Percentiles rank a stretch among this genome's conserved stretches.
Conservation (phyloP, 176 grass and related monocot species). For the bread wheat (Triticum aestivum) region IWGSC_CS_RefSeq_v2.1 NC_057809.1:122550125-122550624, state of each 20-base stretch:
- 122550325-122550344: not conserved
- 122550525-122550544: conserved; percentile 86
- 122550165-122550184: not conserved
- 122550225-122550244: not conserved
- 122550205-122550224: not conserved
- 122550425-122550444: not conserved
- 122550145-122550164: conserved; percentile 4
- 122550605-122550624: not conserved
- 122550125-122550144: conserved; percentile 16
- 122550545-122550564: conserved; percentile 91
- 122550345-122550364: not conserved
- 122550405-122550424: not conserved
- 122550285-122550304: not conserved
- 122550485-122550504: conserved; percentile 69
- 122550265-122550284: not conserved
- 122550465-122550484: not conserved
- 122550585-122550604: conserved; percentile 17
- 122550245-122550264: not conserved
- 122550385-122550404: conserved; percentile 11
- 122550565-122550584: conserved; percentile 65
- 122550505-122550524: conserved; percentile 63
- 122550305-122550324: conserved; percentile 15
- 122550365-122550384: not conserved
- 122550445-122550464: not conserved
- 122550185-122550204: not conserved